Conservation (phyloP, 1,284 basidiomycete species). For the Ustilago vetiveriae region DNA sequence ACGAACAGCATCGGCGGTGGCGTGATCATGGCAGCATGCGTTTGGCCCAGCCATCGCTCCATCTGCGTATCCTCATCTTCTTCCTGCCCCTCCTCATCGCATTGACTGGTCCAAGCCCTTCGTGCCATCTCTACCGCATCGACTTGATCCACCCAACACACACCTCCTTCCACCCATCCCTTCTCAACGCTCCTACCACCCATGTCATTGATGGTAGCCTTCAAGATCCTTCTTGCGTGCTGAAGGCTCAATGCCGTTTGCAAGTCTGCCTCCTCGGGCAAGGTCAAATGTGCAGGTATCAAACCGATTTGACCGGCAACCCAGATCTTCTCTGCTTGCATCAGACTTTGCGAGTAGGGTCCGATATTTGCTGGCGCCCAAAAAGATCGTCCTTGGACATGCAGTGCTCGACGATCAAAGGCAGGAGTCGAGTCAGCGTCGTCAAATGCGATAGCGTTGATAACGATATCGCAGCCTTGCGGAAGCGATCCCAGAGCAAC, state of each 20-base stretch:
- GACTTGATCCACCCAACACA: constrained; percentile 61
- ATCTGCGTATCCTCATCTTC: constrained; percentile 17
- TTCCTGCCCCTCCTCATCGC: constrained; percentile 3
- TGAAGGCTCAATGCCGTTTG: constrained; percentile 83
- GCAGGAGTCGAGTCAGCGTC: background rate
- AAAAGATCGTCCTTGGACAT: constrained; percentile 94
- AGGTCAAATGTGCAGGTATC: constrained; percentile 76
- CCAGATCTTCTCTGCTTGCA: constrained; percentile 79
- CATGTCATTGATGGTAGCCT: constrained; percentile 49
- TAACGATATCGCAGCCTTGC: constrained; percentile 14
- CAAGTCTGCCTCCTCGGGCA: constrained; percentile 72
- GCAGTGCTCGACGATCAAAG: constrained; percentile 71
- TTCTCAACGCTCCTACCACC: constrained; percentile 26
- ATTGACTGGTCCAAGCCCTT: constrained; percentile 17
- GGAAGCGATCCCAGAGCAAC: constrained; percentile 73
- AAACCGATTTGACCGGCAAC: constrained; percentile 96
- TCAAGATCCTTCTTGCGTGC: constrained; percentile 79
- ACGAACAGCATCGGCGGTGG: constrained; percentile 53
- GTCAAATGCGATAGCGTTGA: constrained; percentile 26
- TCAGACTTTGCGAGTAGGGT: constrained; percentile 93
- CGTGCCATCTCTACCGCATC: constrained; percentile 12
- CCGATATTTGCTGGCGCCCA: constrained; percentile 99
- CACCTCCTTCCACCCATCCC: constrained; percentile 61
- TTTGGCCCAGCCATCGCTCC: constrained; percentile 25
- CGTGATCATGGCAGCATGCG: background rate